Evolutionary conservation across 2,329 filamentous ascomycete species (phyloP), one percentile per base, ranked within the genome.

Genomic region (Daldinia eschscholtzii): DNA sequence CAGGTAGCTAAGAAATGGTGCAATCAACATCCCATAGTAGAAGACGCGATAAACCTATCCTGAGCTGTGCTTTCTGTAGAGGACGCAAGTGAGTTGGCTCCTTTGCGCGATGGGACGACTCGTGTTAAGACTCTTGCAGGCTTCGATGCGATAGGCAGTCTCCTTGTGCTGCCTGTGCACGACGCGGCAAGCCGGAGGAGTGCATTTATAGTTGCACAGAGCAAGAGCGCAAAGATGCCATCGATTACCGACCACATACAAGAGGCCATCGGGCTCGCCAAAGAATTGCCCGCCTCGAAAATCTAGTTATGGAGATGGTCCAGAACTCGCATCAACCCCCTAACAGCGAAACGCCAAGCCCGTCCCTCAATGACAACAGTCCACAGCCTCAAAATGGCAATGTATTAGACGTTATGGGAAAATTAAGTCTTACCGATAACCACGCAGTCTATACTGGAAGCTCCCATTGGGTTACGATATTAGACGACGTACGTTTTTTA

Each of bases 141-240:
- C 53, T 57, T 57, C 53, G 53, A 26, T 57, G 53, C 35, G 53
- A 57, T 41, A 57, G 53, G 20, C 53, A 42, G 23, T 57, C 30
- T 42, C 53, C 53, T 15, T 57, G 53, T 41, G 20, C 18, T 26
- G 53, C 33, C n/a, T 57, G 53, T 35, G 35, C 26, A 4, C 53
- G 53, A n/a, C 53, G 53, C 13, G 53, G 23, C 2, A 57, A 41
- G 28, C 20, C 53, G 39, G 35, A 28, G 3, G 53, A 57, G 13
- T 57, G 53, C 12, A 26, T 39, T 9, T 57, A 57, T 2, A 57
- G 33, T 13, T 57, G 33, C 20, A 42, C 53, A 26, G 53, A 57
- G 13, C 35, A 57, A 42, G 53, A 57, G 53, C 35, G 53, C 41
- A 28, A 57, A 57, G 53, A 57, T 57, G 53, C 53, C 13, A 12